Evolutionary conservation across 768 basidiomycete species (phyloP), one percentile per base, ranked within the genome.

Genomic region (Russula olivacea): DNA sequence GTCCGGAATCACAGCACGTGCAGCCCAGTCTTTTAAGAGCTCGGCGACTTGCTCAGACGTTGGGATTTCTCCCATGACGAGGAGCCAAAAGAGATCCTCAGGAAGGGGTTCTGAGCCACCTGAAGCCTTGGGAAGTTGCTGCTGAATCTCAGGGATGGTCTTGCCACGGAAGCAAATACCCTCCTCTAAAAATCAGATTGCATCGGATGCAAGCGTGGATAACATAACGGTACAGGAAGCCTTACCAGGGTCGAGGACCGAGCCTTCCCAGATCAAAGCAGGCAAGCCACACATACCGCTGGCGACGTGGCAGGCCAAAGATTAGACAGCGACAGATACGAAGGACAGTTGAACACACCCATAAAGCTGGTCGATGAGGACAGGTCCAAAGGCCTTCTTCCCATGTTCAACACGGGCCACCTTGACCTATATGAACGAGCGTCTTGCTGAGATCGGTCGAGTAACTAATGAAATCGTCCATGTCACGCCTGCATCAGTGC

Each of bases 81-180:
- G 82, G 45, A 97, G 84, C 94, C 94, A 97, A 80, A 97, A 97
- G 66, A 97, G 87, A 70, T 82, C 89, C 74, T 97, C 94, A 2
- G 94, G 94, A 58, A 97, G 84, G 59, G 94, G 94, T 74, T 97
- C 94, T 17, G 84, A 80, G 59, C 94, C 94, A 66, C 88, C 85
- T 68, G 88, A 82, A 61, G 90, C 95, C 74, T 91, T 95, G 64
- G 96, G 96, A 28, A 98, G 86, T 54, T 86, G 81, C 58, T 84
- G 80, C 76, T 92, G 87, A 73, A 87, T 86, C 72, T 97, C 94
- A 45, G 91, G 90, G 71, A 96, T 96, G 61, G 92, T 92, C 76
- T 91, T 91, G 64, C 93, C 95, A 73, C 95, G 91, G 87, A 98
- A 98, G 68, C 96, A 92, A 72, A 98, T 98, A 61, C 96, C 96